Base-by-base conservation (phyloP, 2,329 filamentous ascomycete genomes). In the Colletotrichum sp. region DNA sequence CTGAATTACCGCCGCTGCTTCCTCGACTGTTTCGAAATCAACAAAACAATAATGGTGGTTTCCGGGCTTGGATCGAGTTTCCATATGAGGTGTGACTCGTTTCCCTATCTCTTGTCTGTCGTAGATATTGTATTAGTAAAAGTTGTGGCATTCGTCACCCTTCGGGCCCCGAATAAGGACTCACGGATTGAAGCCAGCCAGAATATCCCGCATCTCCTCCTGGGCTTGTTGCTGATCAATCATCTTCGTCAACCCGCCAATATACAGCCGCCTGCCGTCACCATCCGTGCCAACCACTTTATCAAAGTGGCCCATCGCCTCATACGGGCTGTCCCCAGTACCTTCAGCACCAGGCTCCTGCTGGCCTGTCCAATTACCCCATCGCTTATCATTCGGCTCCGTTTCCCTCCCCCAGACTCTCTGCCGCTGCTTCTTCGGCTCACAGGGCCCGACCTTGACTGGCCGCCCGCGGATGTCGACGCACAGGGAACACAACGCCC, bases 11-110 rank as follows among this genome's bases (percentile, higher is more conserved):
- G 83, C 83, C 39, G 87, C 82, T 1, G 90, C 91, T 77, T 93
- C 89, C 69, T 91, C 88, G 1, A 84, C 81, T 7, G 87, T 90
- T 64, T 85, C 85, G 72, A 94, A 89, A 79, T 94, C 92, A n/a
- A 94, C 90, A 75, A 93, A 94, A 79, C 91, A 91, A 82, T 92
- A 93, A 83, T 93, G 90, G 80, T 92, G 88, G 77, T 91, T 89
- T 34, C 90, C 91, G 0, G 87, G 85, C 55, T 86, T 85, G n/a
- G 85, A 82, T 30, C 85, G 86, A 74, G 88, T 93, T 80, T 83
- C 91, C 80, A 85, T 91, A 81, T 87, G 92, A 77, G 88, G 91
- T 63, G 88, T 93, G 86, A 90, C 93, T 21, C 88, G 84, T 78
- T 90, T 90, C 78, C 88, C 86, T 63, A 90, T 86, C 8, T 62